A percentile compares a stretch with the other conserved stretches of the same genome.
These are phyloP conservation scores for Sporothrix variecibatus DNA, from an alignment of 2,329 filamentous ascomycete species.

Conservation along the genomic window DNA sequence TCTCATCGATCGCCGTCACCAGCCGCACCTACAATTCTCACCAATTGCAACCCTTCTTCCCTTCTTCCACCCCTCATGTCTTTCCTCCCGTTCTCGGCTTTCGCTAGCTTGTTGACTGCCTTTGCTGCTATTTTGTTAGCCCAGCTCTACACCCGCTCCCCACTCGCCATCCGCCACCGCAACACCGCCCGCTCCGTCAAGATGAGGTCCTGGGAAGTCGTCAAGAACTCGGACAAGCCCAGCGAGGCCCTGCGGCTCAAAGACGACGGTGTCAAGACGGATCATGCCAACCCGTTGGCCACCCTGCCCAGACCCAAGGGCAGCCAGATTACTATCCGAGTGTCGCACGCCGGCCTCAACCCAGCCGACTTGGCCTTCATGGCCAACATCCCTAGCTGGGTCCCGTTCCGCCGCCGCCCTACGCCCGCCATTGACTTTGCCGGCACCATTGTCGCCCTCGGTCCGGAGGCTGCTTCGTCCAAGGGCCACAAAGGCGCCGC, in stretches of 20 bases:
- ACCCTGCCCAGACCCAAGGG: slow-evolving; percentile 23
- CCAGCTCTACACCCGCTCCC: not conserved
- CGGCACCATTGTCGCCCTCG: slow-evolving; percentile 39
- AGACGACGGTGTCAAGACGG: slow-evolving; percentile 9
- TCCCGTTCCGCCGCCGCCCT: slow-evolving; percentile 38
- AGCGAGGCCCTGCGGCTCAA: slow-evolving; percentile 34
- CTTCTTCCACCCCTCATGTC: not conserved
- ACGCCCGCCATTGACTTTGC: slow-evolving; percentile 41
- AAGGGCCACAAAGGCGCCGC: slow-evolving; percentile 11
- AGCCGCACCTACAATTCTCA: no score
- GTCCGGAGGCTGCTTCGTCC: slow-evolving; percentile 26
- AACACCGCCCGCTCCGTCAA: not conserved
- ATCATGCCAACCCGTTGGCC: slow-evolving; percentile 28
- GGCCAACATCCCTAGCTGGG: slow-evolving; percentile 35
- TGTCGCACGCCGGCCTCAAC: slow-evolving; percentile 42
- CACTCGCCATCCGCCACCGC: not conserved
- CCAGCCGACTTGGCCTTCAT: slow-evolving; percentile 42
- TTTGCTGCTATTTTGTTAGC: not conserved
- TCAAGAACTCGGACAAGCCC: slow-evolving; percentile 34
- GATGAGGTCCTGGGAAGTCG: slow-evolving; percentile 38
- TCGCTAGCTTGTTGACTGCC: not conserved
- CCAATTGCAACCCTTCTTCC: not conserved
- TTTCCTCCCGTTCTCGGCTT: not conserved
- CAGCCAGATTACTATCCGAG: slow-evolving; percentile 36
- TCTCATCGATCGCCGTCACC: not conserved